Conservation (phyloP, 352 stramenopile species). For the Pythium phragmitis region DNA sequence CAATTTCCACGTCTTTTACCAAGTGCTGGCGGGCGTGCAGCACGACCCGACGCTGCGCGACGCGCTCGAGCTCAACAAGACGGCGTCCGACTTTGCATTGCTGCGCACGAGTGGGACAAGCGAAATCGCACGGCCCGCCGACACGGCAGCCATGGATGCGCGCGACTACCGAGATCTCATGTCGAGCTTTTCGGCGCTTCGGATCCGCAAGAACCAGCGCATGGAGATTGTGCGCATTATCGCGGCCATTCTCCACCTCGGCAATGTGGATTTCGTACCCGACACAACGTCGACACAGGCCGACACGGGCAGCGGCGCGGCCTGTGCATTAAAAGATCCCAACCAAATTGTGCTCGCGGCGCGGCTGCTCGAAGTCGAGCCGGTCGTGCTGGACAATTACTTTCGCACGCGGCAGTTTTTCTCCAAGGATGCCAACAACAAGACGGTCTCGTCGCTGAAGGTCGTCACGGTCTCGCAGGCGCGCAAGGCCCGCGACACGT, state of each 20-base stretch:
- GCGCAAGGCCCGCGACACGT: slow-evolving; percentile 66
- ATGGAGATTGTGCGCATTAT: slow-evolving; percentile 81
- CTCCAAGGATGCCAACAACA: slow-evolving; percentile 64
- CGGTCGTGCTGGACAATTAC: slow-evolving; percentile 83
- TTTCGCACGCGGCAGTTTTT: slow-evolving; percentile 84
- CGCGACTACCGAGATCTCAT: slow-evolving; percentile 78
- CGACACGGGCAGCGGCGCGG: slow-evolving; percentile 29
- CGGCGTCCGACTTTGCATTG: slow-evolving; percentile 55
- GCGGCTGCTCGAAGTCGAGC: slow-evolving; percentile 73
- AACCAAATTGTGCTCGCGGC: slow-evolving; percentile 63
- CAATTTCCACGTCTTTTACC: slow-evolving; percentile 95
- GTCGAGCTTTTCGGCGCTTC: slow-evolving; percentile 76
- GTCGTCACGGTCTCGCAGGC: slow-evolving; percentile 80
- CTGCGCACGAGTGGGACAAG: slow-evolving; percentile 35
- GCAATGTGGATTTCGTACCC: slow-evolving; percentile 76
- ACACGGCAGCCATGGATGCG: slow-evolving; percentile 52
- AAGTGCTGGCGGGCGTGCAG: slow-evolving; percentile 78
- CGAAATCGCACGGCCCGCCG: slow-evolving; percentile 38
- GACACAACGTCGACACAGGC: slow-evolving; percentile 28
- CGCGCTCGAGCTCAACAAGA: slow-evolving; percentile 61
- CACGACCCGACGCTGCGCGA: slow-evolving; percentile 69
- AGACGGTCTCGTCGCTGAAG: slow-evolving; percentile 78
- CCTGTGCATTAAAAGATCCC: slow-evolving; percentile 63
- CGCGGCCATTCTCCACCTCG: slow-evolving; percentile 68
- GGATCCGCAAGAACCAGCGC: slow-evolving; percentile 77